Percentiles rank a stretch among this genome's conserved stretches.
These are phyloP conservation scores for Thelonectria olida DNA, from an alignment of 2,329 filamentous ascomycete species.

Conservation along the genomic window DNA sequence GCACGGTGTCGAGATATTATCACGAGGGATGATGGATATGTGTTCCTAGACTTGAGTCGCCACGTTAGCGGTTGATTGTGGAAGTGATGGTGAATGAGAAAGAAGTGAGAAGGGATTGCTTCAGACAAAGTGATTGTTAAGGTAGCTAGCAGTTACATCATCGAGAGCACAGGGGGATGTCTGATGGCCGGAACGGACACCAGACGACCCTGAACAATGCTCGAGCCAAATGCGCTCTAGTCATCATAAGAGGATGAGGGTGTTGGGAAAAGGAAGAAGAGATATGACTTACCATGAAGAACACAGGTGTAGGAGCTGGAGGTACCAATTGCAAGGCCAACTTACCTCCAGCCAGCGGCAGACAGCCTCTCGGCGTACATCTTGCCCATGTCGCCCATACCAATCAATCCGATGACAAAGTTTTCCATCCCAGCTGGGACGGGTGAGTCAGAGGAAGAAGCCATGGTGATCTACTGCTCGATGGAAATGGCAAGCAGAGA, in stretches of 20 bases:
- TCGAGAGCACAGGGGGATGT: slow-evolving; percentile 73
- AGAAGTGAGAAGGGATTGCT: slow-evolving; percentile 39
- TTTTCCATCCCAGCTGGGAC: slow-evolving; percentile 65
- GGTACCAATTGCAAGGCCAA: slow-evolving; percentile 31
- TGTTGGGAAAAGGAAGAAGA: slow-evolving; percentile 17
- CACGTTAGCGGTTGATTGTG: slow-evolving; percentile 36
- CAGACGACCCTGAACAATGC: slow-evolving; percentile 75
- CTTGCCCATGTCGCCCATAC: slow-evolving; percentile 99
- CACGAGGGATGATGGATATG: not conserved
- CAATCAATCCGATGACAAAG: slow-evolving; percentile 91
- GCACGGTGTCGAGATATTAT: slow-evolving; percentile 26
- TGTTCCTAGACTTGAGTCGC: slow-evolving; percentile 28
- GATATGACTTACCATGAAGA: slow-evolving; percentile 35
- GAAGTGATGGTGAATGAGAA: slow-evolving; percentile 8
- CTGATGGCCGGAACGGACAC: slow-evolving; percentile 80
- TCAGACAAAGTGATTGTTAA: slow-evolving; percentile 85
- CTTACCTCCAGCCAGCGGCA: slow-evolving; percentile 93
- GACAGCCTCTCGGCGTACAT: slow-evolving; percentile 94
- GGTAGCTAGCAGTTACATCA: slow-evolving; percentile 99
- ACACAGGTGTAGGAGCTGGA: slow-evolving; percentile 22
- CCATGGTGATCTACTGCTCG: slow-evolving; percentile 43
- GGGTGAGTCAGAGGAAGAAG: slow-evolving; percentile 30
- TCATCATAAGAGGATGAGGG: slow-evolving; percentile 78
- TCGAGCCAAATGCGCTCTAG: slow-evolving; percentile 99
- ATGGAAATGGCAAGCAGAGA: slow-evolving; percentile 34